Base-by-base conservation (phyloP, 129 eudicot species). In the Arctium minus region DNA sequence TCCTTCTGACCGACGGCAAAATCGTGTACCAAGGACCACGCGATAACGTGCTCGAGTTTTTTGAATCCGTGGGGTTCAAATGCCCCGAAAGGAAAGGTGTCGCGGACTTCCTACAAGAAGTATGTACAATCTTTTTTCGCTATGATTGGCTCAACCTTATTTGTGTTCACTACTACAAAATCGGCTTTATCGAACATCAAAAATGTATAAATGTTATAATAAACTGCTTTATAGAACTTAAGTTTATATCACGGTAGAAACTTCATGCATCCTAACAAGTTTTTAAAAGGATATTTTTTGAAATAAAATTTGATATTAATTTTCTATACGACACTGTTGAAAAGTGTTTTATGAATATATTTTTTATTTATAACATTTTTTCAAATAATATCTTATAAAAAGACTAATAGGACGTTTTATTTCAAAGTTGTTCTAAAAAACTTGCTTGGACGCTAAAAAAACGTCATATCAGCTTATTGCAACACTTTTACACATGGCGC, bases 1-100 rank as follows among this genome's bases (percentile, higher is more conserved):
- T 92, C 31, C 91, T 92, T 73, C 74, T 92, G 33, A 88, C 91
- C 0, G 97, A 92, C 15, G 97, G 94, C 18, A 76, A 71, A 35
- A 90, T 92, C 27, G 94, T 92, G 70, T 92, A 92, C 71, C 94
- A 92, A 76, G 97, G 97, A 17, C 94, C 97, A 0, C 91, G 94
- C 2, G 97, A 86, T 36, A n/a, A 89, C 18, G 97, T 89, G 80
- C 92, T 89, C 5, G 94, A 82, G 70, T 90, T 90, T 82, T 90
- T 90, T 38, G 90, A 88, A 73, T 79, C 85, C 31, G 88, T 86
- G 92, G 94, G 94, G 2, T 90, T 90, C 83, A 84, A 82, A 73
- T 90, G 94, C 62, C 94, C 94, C 0, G 82, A 80, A 65, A 88
- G 94, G 72, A 90, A 90, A 83, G 92, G 89, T 2, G 89, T 86